These are phyloP conservation scores for Thalia dealbata DNA, from an alignment of 176 grass and related monocot genomes.

Conservation along the genomic window DNA sequence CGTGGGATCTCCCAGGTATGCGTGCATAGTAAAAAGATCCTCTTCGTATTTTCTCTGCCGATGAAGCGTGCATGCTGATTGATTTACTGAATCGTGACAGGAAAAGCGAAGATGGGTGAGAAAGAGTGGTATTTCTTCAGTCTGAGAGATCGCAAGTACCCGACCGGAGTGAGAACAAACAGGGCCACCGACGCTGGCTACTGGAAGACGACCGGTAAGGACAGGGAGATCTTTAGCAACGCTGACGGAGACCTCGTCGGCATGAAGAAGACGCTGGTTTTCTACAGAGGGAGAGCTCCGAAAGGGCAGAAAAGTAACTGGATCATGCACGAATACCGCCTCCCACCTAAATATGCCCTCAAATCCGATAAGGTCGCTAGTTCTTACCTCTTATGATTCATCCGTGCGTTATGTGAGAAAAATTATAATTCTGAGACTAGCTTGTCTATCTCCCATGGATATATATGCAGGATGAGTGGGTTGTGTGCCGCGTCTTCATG, in stretches of 20 bases:
- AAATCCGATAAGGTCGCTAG: slow-evolving; percentile 65
- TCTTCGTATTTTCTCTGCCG: too few relatives aligned
- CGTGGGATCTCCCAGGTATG: too few relatives aligned
- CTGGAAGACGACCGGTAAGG: slow-evolving; percentile 83
- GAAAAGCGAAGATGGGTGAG: slow-evolving; percentile 78
- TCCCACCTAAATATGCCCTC: slow-evolving; percentile 32
- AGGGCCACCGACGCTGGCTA: slow-evolving; percentile 70
- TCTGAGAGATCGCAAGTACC: slow-evolving; percentile 62
- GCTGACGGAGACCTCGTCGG: slow-evolving; percentile 38
- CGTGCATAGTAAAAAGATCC: too few relatives aligned
- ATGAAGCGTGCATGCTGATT: too few relatives aligned
- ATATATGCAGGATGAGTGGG: slow-evolving; percentile 60
- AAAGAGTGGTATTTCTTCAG: slow-evolving; percentile 98
- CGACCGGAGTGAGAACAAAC: slow-evolving; percentile 66
- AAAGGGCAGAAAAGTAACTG: slow-evolving; percentile 81
- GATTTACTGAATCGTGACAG: slow-evolving; percentile 9
- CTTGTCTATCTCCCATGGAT: too few relatives aligned
- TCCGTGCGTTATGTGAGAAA: too few relatives aligned
- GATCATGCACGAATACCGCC: slow-evolving; percentile 85
- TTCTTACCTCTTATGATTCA: neutral
- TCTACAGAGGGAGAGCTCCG: slow-evolving; percentile 90
- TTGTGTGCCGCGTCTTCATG: slow-evolving; percentile 65
- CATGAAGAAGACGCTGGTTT: slow-evolving; percentile 90
- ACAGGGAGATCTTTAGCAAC: slow-evolving; percentile 60
- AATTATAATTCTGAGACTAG: neutral